Evolutionary conservation across 2,329 filamentous ascomycete genomes (phyloP).

Genomic region (Keithomyces neogunnii): DNA sequence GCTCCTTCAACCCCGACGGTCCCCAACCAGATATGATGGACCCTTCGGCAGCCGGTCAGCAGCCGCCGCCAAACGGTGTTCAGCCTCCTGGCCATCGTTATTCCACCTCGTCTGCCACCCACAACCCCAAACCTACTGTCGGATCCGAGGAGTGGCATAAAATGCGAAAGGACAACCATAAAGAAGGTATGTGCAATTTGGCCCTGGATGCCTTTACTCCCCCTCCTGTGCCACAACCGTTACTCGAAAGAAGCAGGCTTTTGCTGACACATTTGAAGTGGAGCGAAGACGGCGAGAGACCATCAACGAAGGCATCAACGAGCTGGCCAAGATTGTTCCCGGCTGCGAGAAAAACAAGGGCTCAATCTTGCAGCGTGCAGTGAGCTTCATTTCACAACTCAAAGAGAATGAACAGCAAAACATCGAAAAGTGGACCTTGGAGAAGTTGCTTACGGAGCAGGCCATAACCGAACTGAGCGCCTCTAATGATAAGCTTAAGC

Average conservation of each 20-base stretch:
- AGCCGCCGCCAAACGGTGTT: slow-evolving; percentile 31
- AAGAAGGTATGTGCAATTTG: slow-evolving; percentile 65
- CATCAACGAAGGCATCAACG: slow-evolving; percentile 98
- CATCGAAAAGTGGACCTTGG: slow-evolving; percentile 87
- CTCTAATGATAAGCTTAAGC: slow-evolving; percentile 80
- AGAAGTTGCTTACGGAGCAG: slow-evolving; percentile 84
- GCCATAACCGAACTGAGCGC: slow-evolving; percentile 80
- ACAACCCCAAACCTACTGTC: slow-evolving; percentile 70
- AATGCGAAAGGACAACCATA: slow-evolving; percentile 93
- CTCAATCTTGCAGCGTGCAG: slow-evolving; percentile 85
- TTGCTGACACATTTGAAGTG: slow-evolving; percentile 44
- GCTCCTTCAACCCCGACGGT: slow-evolving; percentile 23
- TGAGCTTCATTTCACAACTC: slow-evolving; percentile 88
- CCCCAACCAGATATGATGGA: slow-evolving; percentile 22
- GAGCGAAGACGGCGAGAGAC: slow-evolving; percentile 94
- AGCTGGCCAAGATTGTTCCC: slow-evolving; percentile 93
- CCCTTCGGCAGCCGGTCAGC: slow-evolving; percentile 11
- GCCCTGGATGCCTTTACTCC: neutral
- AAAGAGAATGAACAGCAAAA: slow-evolving; percentile 92
- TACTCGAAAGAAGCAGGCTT: neutral
- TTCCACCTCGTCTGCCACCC: slow-evolving; percentile 29
- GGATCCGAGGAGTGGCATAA: slow-evolving; percentile 98
- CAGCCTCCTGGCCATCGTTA: slow-evolving; percentile 23
- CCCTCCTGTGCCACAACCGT: neutral
- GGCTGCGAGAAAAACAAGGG: slow-evolving; percentile 99